Conservation (phyloP, 805 yeast species). For the Spencermartinsiella europaea region DNA sequence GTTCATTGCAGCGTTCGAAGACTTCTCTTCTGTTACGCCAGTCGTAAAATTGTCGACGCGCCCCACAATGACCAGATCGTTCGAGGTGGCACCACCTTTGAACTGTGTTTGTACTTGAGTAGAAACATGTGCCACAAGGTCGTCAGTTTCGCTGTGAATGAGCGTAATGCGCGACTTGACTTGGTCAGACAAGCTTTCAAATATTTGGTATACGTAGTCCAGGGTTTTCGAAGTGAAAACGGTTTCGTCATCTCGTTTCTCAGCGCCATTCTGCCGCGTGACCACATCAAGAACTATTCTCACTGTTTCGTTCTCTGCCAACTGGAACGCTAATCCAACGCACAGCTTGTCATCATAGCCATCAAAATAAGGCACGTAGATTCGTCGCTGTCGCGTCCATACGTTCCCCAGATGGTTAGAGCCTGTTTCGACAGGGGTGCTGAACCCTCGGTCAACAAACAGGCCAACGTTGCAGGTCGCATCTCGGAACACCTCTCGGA, state of each 20-base stretch:
- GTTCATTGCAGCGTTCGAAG: background rate
- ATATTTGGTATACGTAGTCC: background rate
- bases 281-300: slow-evolving; percentile 14
- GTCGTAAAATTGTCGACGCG: background rate
- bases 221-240: background rate
- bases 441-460: slow-evolving; percentile 18
- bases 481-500: slow-evolving; percentile 6
- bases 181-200: background rate
- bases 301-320: slow-evolving; percentile 14
- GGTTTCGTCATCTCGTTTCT: slow-evolving; percentile 4
- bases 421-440: slow-evolving; percentile 8
- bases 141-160: background rate
- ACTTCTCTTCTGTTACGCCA: background rate
- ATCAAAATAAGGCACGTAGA: slow-evolving; percentile 18
- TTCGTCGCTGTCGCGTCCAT: slow-evolving; percentile 5
- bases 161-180: background rate
- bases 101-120: background rate
- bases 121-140: background rate
- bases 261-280: background rate
- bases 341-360: slow-evolving; percentile 15
- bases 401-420: background rate
- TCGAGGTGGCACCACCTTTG: background rate
- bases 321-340: slow-evolving; percentile 14
- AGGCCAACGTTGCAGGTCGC: slow-evolving; percentile 13
- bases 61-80: background rate